Percentiles rank a stretch among this genome's conserved stretches.
phyloP scores from a whole-genome alignment of 805 yeast species.

The Hemisphaericaspora nanyangensis region DNA sequence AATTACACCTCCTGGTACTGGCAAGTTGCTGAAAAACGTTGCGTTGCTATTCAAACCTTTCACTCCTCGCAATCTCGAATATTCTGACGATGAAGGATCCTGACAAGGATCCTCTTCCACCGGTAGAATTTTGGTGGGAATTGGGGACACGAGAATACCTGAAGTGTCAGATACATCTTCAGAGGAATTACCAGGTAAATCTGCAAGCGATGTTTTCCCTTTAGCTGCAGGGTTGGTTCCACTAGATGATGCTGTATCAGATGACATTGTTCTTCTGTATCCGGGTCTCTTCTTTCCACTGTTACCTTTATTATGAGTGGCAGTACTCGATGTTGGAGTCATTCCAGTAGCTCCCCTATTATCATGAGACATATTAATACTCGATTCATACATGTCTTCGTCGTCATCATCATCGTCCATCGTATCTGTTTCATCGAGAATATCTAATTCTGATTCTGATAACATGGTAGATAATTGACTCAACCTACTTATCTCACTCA shows the following conservation, averaged over 20 bases:
- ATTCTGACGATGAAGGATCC: background rate
- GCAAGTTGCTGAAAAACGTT: background rate
- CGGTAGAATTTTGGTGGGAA: conserved; percentile 1
- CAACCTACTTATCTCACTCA: conserved; percentile 34
- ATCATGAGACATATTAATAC: conserved; percentile 33
- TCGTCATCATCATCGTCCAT: conserved; percentile 35
- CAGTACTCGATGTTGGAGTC: conserved; percentile 12
- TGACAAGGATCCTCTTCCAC: background rate
- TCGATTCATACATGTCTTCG: conserved; percentile 35
- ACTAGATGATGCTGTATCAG: conserved; percentile 17
- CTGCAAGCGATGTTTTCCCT: conserved; percentile 27
- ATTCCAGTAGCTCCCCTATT: conserved; percentile 9
- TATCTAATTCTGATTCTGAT: conserved; percentile 40
- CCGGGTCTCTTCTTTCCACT: conserved; percentile 24
- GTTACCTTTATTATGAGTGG: conserved; percentile 1
- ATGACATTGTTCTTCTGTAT: conserved; percentile 28
- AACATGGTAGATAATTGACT: conserved; percentile 40
- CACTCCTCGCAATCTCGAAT: background rate
- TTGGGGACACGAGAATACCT: background rate
- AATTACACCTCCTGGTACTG: background rate
- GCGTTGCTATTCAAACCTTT: background rate
- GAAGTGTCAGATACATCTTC: conserved; percentile 18
- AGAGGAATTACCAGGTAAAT: conserved; percentile 35
- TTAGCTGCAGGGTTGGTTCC: conserved; percentile 8
- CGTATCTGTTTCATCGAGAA: conserved; percentile 36